phyloP scores from a whole-genome alignment of 805 yeast species.

The Helenozyma rhizophorensis region DNA sequence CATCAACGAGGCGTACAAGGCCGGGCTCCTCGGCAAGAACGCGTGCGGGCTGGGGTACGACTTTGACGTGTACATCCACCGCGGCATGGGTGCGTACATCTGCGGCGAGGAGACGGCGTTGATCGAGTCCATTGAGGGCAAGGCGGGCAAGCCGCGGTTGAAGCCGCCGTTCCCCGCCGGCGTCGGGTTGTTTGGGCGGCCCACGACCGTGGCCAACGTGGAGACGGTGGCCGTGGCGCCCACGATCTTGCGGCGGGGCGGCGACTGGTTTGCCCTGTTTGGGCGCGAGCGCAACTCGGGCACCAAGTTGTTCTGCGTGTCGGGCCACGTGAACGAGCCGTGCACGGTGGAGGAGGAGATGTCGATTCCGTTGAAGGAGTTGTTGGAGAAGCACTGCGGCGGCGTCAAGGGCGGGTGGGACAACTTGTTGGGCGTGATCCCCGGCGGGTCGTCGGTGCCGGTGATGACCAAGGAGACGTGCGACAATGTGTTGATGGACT shows the following conservation, averaged over 20 bases:
- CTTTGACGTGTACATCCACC: slow-evolving; percentile 78
- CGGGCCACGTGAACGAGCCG: slow-evolving; percentile 89
- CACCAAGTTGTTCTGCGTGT: slow-evolving; percentile 78
- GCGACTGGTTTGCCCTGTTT: slow-evolving; percentile 78
- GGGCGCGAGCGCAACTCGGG: slow-evolving; percentile 86
- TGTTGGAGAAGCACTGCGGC: slow-evolving; percentile 85
- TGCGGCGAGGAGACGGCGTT: slow-evolving; percentile 93
- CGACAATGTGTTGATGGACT: slow-evolving; percentile 76
- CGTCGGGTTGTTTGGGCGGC: slow-evolving; percentile 87
- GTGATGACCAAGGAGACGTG: slow-evolving; percentile 65
- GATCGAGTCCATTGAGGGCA: slow-evolving; percentile 86
- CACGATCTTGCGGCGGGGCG: slow-evolving; percentile 84
- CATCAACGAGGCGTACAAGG: slow-evolving; percentile 81
- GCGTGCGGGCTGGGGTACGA: slow-evolving; percentile 86
- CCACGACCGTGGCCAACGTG: slow-evolving; percentile 86
- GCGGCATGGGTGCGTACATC: slow-evolving; percentile 92
- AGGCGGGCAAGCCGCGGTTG: slow-evolving; percentile 89
- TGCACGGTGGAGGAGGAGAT: slow-evolving; percentile 92
- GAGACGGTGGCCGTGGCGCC: slow-evolving; percentile 91
- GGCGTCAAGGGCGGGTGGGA: slow-evolving; percentile 94
- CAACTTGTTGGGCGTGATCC: slow-evolving; percentile 79
- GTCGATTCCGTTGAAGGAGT: slow-evolving; percentile 81
- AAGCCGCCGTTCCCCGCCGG: slow-evolving; percentile 97
- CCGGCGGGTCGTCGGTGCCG: slow-evolving; percentile 90
- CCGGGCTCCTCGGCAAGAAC: slow-evolving; percentile 75